These are phyloP conservation scores for Solanum virginianum DNA, from an alignment of 257 asterid species.

Conservation along the genomic window DNA sequence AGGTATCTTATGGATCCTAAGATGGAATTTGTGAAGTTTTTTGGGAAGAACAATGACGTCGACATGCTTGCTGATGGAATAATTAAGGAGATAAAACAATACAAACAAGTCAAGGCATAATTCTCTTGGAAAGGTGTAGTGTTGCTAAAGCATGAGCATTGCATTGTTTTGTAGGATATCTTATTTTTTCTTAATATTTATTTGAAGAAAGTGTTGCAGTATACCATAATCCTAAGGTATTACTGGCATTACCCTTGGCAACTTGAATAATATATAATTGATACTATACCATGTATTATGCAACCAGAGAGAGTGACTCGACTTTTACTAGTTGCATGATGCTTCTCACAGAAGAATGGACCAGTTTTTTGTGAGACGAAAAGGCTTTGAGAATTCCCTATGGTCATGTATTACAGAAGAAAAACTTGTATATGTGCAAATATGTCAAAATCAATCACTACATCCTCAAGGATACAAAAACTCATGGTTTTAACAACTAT, in stretches of 20 bases:
- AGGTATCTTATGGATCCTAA: slow-evolving; percentile 91
- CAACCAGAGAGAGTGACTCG: too few relatives aligned
- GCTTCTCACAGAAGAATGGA: too few relatives aligned
- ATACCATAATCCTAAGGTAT: not conserved
- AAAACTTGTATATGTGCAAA: not conserved
- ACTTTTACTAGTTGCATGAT: not conserved
- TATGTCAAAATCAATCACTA: not conserved
- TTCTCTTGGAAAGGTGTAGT: not conserved
- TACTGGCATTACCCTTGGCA: not conserved
- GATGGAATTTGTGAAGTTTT: slow-evolving; percentile 82
- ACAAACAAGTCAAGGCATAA: slow-evolving; percentile 35
- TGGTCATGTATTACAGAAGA: not conserved
- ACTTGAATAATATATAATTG: not conserved
- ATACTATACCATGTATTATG: not conserved
- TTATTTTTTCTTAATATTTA: not conserved
- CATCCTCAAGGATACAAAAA: not conserved
- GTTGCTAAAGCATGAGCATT: not conserved
- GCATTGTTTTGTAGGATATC: not conserved
- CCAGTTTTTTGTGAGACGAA: not conserved
- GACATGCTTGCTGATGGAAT: slow-evolving; percentile 60
- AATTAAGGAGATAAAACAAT: slow-evolving; percentile 68
- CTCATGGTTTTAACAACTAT: not conserved
- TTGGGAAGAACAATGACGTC: slow-evolving; percentile 63
- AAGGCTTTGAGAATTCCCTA: not conserved
- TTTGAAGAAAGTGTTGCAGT: not conserved